A percentile compares a stretch with the other conserved stretches of the same genome.
Conservation (phyloP, 2,329 filamentous ascomycete species). For the Aspergillus hiratsukae region DNA sequence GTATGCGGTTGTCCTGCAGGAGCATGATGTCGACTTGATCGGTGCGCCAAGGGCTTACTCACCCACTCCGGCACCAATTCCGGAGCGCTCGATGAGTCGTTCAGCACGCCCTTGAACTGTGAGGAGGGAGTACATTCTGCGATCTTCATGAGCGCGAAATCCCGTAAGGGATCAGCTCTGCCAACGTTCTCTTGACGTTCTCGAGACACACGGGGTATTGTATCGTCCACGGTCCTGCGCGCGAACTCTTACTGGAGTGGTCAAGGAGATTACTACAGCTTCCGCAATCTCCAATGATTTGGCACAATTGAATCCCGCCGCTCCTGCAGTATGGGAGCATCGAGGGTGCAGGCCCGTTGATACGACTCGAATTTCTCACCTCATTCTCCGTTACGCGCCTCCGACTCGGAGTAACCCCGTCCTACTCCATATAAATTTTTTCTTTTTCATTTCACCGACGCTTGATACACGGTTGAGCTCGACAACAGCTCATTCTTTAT, state of each 20-base stretch:
- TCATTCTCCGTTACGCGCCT: slow-evolving; percentile 5
- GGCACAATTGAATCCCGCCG: not conserved
- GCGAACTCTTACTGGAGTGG: not conserved
- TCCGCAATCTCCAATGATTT: not conserved
- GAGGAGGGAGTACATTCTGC: slow-evolving; percentile 7
- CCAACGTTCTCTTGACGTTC: not conserved
- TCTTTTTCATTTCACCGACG: slow-evolving; percentile 8
- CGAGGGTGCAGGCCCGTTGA: not conserved
- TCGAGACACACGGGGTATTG: not conserved
- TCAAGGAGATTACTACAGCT: not conserved
- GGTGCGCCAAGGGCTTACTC: slow-evolving; percentile 39
- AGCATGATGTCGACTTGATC: slow-evolving; percentile 53
- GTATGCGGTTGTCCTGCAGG: slow-evolving; percentile 55
- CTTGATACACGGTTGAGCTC: slow-evolving; percentile 3
- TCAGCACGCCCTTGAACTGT: slow-evolving; percentile 34
- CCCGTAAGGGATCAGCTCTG: not conserved
- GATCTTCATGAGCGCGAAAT: not conserved
- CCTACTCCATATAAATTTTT: slow-evolving; percentile 1
- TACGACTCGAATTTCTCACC: slow-evolving; percentile 10
- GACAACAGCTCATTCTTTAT: not conserved
- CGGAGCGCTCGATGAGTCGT: slow-evolving; percentile 43
- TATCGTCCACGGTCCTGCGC: not conserved
- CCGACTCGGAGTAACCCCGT: slow-evolving; percentile 8
- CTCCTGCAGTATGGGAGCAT: not conserved
- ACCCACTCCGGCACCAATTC: slow-evolving; percentile 35